Conservation (phyloP, 2,329 filamentous ascomycete species). For the Blastomyces gilchristii region DNA sequence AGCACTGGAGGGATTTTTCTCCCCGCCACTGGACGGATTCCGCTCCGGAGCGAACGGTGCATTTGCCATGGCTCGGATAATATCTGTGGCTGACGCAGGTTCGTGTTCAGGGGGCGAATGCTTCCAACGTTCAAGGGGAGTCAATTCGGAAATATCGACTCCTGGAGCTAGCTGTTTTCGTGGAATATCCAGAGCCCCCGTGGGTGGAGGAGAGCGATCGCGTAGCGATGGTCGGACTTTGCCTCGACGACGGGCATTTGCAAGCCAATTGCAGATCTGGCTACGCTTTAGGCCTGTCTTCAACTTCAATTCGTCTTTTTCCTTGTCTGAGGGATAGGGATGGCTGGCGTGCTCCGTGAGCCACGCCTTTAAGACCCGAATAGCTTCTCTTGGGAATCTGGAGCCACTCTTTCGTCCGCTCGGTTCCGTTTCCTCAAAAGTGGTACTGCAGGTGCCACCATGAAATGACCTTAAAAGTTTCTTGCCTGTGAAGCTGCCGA, state of each 20-base stretch:
- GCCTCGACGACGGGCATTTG: constrained; percentile 73
- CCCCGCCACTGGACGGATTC: constrained; percentile 20
- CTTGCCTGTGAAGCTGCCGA: constrained; percentile 31
- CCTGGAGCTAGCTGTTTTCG: constrained; percentile 44
- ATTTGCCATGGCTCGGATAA: constrained; percentile 49
- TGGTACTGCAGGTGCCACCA: constrained; percentile 19
- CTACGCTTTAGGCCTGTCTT: constrained; percentile 70
- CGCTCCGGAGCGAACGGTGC: constrained; percentile 28
- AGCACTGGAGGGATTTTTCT: constrained; percentile 22
- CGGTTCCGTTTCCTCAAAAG: constrained; percentile 29
- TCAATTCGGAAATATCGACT: constrained; percentile 42
- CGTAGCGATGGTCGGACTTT: constrained; percentile 59
- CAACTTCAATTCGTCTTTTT: constrained; percentile 68
- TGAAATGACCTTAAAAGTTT: constrained; percentile 34
- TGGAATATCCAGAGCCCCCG: constrained; percentile 66
- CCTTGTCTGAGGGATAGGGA: constrained; percentile 78
- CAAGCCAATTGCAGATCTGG: constrained; percentile 87
- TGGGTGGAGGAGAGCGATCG: constrained; percentile 58
- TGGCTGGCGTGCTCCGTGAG: constrained; percentile 67
- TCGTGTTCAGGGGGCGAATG: constrained; percentile 60
- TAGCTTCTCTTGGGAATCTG: constrained; percentile 68
- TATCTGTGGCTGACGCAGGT: constrained; percentile 54
- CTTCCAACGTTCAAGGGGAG: constrained; percentile 59
- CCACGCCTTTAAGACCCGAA: constrained; percentile 77
- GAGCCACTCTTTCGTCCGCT: constrained; percentile 54